phyloP scores from a whole-genome alignment of 768 basidiomycete genomes.

The Scleroderma citrinum region DNA sequence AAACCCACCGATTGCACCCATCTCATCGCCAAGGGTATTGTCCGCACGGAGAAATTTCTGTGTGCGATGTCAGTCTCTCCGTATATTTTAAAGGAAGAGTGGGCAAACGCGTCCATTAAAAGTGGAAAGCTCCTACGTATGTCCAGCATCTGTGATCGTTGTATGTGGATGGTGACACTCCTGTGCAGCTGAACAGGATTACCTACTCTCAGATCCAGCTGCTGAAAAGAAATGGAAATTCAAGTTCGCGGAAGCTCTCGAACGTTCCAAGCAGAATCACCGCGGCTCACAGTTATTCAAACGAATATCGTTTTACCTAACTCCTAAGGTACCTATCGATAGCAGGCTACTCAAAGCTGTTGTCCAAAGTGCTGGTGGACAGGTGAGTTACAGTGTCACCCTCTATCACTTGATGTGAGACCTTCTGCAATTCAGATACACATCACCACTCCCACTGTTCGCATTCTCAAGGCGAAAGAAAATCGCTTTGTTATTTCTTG shows the following conservation, averaged over 20 bases:
- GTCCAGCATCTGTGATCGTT: slow-evolving; percentile 21
- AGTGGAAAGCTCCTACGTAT: slow-evolving; percentile 57
- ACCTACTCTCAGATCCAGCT: slow-evolving; percentile 50
- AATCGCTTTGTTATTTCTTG: slow-evolving; percentile 63
- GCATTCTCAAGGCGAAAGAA: slow-evolving; percentile 44
- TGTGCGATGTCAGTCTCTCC: slow-evolving; percentile 64
- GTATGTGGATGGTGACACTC: background rate
- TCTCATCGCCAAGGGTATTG: slow-evolving; percentile 60
- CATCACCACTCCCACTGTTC: slow-evolving; percentile 47
- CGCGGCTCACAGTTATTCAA: slow-evolving; percentile 50
- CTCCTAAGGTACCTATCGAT: slow-evolving; percentile 55
- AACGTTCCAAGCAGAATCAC: slow-evolving; percentile 43
- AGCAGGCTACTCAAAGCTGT: slow-evolving; percentile 62
- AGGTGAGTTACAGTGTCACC: slow-evolving; percentile 36
- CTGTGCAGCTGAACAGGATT: slow-evolving; percentile 55
- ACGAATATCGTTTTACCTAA: slow-evolving; percentile 70
- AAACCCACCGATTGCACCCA: slow-evolving; percentile 72
- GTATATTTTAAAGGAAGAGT: slow-evolving; percentile 56
- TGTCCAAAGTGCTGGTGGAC: slow-evolving; percentile 63
- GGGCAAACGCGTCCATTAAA: slow-evolving; percentile 58
- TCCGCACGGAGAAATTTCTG: slow-evolving; percentile 86
- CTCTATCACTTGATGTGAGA: background rate
- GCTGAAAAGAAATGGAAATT: slow-evolving; percentile 66
- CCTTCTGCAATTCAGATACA: slow-evolving; percentile 27
- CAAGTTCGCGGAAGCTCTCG: slow-evolving; percentile 54